Percentiles rank a stretch among this genome's conserved stretches.
Conservation (phyloP, 2,329 filamentous ascomycete species). For the Coniochaeta hoffmannii region DNA sequence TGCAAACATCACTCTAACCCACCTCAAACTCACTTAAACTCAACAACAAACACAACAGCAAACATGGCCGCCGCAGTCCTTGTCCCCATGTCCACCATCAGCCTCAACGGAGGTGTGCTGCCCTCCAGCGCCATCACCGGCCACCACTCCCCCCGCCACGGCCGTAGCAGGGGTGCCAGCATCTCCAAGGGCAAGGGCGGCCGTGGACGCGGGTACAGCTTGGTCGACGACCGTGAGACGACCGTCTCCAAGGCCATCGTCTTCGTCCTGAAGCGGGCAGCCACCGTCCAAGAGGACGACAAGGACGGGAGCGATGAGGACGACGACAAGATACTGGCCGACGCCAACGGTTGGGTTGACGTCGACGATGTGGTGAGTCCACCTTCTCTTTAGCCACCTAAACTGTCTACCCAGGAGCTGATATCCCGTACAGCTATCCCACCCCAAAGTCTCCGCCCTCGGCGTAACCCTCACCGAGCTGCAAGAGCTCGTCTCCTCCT, state of each 20-base stretch:
- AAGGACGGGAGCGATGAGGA: slow-evolving; percentile 13
- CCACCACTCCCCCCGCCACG: slow-evolving; percentile 26
- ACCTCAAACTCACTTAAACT: neutral
- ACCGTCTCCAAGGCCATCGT: slow-evolving; percentile 31
- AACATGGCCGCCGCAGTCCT: slow-evolving; percentile 26
- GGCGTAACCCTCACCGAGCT: slow-evolving; percentile 27
- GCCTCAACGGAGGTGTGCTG: slow-evolving; percentile 26
- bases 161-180: slow-evolving; percentile 30
- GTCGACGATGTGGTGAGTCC: slow-evolving; percentile 30
- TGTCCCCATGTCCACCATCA: slow-evolving; percentile 25
- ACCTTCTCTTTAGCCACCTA: neutral
- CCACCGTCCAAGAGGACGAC: slow-evolving; percentile 26
- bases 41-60: slow-evolving; percentile 3
- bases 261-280: slow-evolving; percentile 30
- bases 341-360: slow-evolving; percentile 32
- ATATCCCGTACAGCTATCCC: slow-evolving; percentile 22
- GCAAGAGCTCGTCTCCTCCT: slow-evolving; percentile 19
- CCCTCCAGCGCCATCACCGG: slow-evolving; percentile 24
- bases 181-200: slow-evolving; percentile 25
- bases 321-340: slow-evolving; percentile 23
- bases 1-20: neutral
- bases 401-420: neutral
- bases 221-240: slow-evolving; percentile 31
- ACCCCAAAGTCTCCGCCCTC: slow-evolving; percentile 26
- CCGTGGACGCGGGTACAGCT: slow-evolving; percentile 29